Base-by-base conservation (phyloP, 148 eudicot genomes). In the Rhododendron mucronatum region DNA sequence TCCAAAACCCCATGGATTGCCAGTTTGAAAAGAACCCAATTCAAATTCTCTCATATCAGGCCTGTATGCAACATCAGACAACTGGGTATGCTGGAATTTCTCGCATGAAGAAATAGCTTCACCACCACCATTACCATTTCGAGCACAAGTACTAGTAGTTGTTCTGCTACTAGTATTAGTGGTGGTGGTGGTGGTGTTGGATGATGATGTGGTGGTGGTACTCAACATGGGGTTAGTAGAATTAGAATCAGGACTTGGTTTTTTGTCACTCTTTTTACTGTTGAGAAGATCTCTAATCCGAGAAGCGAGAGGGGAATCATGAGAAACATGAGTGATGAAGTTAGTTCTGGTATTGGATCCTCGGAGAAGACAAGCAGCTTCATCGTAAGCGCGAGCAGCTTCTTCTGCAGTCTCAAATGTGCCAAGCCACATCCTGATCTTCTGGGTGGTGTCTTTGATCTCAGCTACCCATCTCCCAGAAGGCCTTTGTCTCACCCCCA, bases 371-470 rank as follows among this genome's bases (percentile, higher is more conserved):
- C 93, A 91, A 0, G 95, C 93, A 6, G 95, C 95, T 81, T 93
- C 95, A 83, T 93, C 95, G 21, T 93, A 93, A 11, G 95, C 93
- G 20, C 86, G 88, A n/a, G 95, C 95, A 75, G 76, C 76, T 71
- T 71, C 76, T 71, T 71, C 76, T 4, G 76, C 76, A 30, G 76
- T 71, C 76, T 71, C 93, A 41, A 91, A 93, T 7, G 95, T 93
- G 15, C 95, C 95, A 16, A 93, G 91, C 95, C 95, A 93, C 93
- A 93, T 92, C 61, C 95, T 69, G 35, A 93, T 92, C 89, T 92
- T 93, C 82, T 93, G 95, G 2, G 76, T 71, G 7, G 76, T 71
- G 41, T 71, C 76, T 71, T 71, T 71, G 76, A 71, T 71, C 39
- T 71, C 76, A 71, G 76, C 76, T 71, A 71, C 76, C 76, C 76